Evolutionary conservation across 2,329 filamentous ascomycete genomes (phyloP), one percentile per base, ranked within the genome.

Genomic region (Aulographum hederae): DNA sequence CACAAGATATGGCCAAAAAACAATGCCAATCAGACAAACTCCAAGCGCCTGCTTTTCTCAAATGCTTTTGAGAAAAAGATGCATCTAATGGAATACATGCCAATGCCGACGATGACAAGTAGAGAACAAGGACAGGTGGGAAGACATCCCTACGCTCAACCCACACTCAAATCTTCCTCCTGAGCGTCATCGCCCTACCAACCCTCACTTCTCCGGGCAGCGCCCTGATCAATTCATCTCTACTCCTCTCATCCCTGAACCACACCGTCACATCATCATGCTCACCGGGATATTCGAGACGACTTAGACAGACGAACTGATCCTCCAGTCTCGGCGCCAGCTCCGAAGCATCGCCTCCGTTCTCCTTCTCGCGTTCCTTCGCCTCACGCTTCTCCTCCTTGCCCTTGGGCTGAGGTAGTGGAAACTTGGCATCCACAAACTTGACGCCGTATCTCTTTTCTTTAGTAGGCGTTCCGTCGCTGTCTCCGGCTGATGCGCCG

Each of bases 371-470:
- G 37, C 60, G 53, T 40, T 62, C 60, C 36, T 60, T 52, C 27
- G 65, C 51, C 41, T 67, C 43, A 45, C 57, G 18, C 41, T 39
- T 0, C 47, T 48, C 32, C 8, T 25, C 21, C 21, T 8, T 8
- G n/a, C 21, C 30, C 12, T 32, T n/a, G 12, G 19, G 13, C 23
- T 62, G 73, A 4, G 84, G 84, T 33, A 93, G 58, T 3, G 80
- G 77, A 44, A 93, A 94, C 50, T 93, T 93, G 37, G 82, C 82
- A 48, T 94, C 85, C 17, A 86, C 76, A 39, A 93, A 70, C 48
- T 76, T 78, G 34, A 93, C 57, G 5, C 75, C 75, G 20, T 67
- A 68, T 48, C 82, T 85, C 39, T n/a, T n/a, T n/a, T n/a, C n/a
- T n/a, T n/a, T n/a, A n/a, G n/a, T n/a, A n/a, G n/a, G n/a, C n/a